A percentile compares a stretch with the other conserved stretches of the same genome.
phyloP scores from a whole-genome alignment of 2,329 filamentous ascomycete genomes.

The Ceratocystis destructans region DNA sequence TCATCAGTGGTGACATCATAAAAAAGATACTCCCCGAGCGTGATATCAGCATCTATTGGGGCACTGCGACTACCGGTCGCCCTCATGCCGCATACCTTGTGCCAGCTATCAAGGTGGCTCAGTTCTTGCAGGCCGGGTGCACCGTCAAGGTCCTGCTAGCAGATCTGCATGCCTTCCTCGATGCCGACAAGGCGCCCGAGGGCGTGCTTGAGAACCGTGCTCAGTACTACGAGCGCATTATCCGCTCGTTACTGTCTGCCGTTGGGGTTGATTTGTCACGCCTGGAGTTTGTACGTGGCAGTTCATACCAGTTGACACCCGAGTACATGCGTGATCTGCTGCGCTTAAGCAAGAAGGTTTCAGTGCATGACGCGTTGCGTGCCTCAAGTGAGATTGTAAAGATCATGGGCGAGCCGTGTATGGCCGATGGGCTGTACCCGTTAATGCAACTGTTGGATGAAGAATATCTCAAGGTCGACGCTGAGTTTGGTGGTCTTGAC shows the following conservation, averaged over 20 bases:
- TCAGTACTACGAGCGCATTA: conserved; percentile 67
- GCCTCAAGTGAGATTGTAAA: conserved; percentile 92
- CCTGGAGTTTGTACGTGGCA: conserved; percentile 73
- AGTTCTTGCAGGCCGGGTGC: conserved; percentile 74
- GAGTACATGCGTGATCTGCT: conserved; percentile 85
- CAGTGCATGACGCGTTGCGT: conserved; percentile 72
- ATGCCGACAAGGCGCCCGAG: conserved; percentile 74
- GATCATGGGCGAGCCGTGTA: conserved; percentile 62
- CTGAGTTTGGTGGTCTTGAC: conserved; percentile 72
- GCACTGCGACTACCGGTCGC: conserved; percentile 71
- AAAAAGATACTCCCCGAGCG: conserved; percentile 58
- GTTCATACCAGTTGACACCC: conserved; percentile 59
- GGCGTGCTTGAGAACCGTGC: conserved; percentile 73
- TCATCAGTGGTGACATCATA: conserved; percentile 73
- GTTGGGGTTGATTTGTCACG: conserved; percentile 67
- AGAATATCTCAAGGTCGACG: conserved; percentile 74
- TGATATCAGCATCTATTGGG: conserved; percentile 74
- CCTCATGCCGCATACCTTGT: conserved; percentile 87
- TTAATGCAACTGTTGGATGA: conserved; percentile 77
- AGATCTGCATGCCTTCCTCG: conserved; percentile 64
- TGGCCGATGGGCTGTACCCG: conserved; percentile 37
- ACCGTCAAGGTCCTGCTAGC: conserved; percentile 66
- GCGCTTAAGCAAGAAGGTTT: conserved; percentile 47
- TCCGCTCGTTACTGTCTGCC: conserved; percentile 60
- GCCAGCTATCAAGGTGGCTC: conserved; percentile 75